Evolutionary conservation across 495 filamentous ascomycete species (phyloP).

Genomic region (Neurospora discreta): DNA sequence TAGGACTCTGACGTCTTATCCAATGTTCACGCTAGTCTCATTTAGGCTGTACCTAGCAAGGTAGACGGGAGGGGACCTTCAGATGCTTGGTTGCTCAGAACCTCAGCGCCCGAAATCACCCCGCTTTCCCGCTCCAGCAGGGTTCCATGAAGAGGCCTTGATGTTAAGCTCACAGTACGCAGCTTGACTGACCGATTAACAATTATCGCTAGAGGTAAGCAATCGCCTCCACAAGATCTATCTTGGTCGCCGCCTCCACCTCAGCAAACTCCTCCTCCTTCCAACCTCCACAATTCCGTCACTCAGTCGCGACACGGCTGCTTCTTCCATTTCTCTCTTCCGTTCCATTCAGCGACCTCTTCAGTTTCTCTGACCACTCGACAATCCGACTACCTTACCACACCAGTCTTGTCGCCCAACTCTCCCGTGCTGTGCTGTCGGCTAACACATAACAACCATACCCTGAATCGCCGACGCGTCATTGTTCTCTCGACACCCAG

Average conservation of each 20-base stretch:
- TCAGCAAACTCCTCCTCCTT: slow-evolving; percentile 15
- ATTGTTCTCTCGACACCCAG: neutral
- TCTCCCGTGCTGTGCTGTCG: neutral
- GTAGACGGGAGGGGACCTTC: too few species aligned
- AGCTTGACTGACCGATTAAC: neutral
- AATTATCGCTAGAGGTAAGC: neutral
- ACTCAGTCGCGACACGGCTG: slow-evolving; percentile 7
- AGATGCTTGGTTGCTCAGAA: neutral
- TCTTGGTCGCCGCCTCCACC: slow-evolving; percentile 7
- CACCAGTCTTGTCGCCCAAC: neutral
- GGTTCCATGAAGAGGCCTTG: neutral
- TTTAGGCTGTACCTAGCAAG: neutral
- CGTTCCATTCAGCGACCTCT: neutral
- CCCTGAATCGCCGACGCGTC: neutral
- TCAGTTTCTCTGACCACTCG: neutral
- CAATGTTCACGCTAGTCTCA: neutral
- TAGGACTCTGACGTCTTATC: neutral
- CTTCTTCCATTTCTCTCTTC: neutral
- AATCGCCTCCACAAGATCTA: neutral
- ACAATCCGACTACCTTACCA: neutral
- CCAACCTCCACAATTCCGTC: slow-evolving; percentile 22
- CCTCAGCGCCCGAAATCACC: neutral
- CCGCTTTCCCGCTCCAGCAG: neutral
- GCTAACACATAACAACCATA: neutral
- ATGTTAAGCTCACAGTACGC: neutral